These are phyloP conservation scores for Moricandia arvensis DNA, from an alignment of 345 rosid species.

Conservation along the genomic window DNA sequence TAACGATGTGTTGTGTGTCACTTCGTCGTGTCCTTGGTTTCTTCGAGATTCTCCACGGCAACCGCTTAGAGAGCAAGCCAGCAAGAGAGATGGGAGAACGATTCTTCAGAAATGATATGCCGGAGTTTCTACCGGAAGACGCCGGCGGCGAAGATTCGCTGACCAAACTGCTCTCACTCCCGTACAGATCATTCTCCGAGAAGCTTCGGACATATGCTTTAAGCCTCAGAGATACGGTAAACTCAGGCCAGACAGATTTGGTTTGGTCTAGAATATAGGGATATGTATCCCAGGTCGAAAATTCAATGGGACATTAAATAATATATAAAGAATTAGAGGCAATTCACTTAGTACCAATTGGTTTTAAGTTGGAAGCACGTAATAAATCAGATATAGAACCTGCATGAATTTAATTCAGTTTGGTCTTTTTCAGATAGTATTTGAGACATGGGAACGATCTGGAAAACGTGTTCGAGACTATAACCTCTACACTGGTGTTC, in stretches of 20 bases:
- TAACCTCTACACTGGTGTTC: slow-evolving; percentile 50
- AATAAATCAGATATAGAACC: too few relatives aligned
- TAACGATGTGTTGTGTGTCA: background rate
- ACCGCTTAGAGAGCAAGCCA: slow-evolving; percentile 32
- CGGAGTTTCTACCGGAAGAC: slow-evolving; percentile 50
- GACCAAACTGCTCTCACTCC: slow-evolving; percentile 60
- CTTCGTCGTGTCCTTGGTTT: background rate
- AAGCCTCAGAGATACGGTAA: slow-evolving; percentile 74
- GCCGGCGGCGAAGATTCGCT: slow-evolving; percentile 26
- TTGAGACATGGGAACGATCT: slow-evolving; percentile 55
- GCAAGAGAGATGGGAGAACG: slow-evolving; percentile 60
- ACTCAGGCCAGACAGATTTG: background rate
- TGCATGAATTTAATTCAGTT: background rate
- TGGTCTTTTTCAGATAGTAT: slow-evolving; percentile 40
- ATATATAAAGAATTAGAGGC: too few relatives aligned
- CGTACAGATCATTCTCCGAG: slow-evolving; percentile 55
- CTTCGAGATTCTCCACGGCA: background rate
- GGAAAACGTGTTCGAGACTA: slow-evolving; percentile 48
- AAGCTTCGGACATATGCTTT: slow-evolving; percentile 58
- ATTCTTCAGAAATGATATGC: slow-evolving; percentile 59
- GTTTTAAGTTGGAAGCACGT: too few relatives aligned
- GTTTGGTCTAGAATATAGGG: too few relatives aligned
- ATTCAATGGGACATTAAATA: too few relatives aligned
- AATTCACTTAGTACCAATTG: too few relatives aligned
- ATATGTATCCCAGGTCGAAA: too few relatives aligned